Conservation (phyloP, 257 asterid species). For the Petrea volubilis region DNA sequence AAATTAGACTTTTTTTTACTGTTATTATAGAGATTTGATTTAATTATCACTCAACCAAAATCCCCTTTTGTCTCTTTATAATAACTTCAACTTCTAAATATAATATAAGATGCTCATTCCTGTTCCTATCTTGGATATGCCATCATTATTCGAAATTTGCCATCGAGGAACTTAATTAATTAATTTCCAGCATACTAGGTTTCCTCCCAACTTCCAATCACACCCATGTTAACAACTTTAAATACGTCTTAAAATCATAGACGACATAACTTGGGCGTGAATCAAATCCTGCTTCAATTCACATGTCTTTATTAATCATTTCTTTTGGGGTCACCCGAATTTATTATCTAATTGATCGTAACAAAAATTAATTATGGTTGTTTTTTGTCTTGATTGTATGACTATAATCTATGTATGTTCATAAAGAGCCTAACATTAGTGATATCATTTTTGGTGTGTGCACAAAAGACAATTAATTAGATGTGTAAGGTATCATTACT, state of each 20-base stretch:
- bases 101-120: too few species aligned
- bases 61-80: too few species aligned
- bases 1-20: too few species aligned
- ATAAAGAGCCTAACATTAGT: conserved; percentile 4
- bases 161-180: neutral
- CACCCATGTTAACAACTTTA: neutral
- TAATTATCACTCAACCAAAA: too few species aligned
- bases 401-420: neutral
- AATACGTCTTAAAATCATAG: neutral
- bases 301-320: neutral
- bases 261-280: conserved; percentile 2
- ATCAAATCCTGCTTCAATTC: neutral
- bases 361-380: neutral
- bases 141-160: neutral
- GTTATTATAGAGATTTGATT: too few species aligned
- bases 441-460: neutral
- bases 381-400: conserved; percentile 3
- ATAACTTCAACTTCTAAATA: too few species aligned
- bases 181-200: conserved; percentile 7
- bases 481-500: neutral
- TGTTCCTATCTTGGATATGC: neutral
- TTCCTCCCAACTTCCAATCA: conserved; percentile 10
- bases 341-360: neutral
- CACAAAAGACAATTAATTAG: neutral
- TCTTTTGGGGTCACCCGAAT: neutral